Evolutionary conservation across 805 yeast species (phyloP), one percentile per base, ranked within the genome.

Genomic region (Yarrowia sp.): DNA sequence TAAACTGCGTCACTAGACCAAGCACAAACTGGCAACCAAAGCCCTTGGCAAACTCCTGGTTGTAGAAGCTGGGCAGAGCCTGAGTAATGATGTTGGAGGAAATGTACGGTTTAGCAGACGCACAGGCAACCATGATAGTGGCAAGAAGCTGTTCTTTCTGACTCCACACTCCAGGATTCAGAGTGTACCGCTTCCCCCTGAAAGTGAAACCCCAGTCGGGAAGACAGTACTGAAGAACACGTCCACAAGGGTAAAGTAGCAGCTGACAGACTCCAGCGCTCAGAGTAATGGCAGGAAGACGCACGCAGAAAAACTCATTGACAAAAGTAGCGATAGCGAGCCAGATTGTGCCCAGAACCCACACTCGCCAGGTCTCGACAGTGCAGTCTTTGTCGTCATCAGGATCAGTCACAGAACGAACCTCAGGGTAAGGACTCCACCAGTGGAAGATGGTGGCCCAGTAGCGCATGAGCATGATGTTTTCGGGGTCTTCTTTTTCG

Each of bases 131-230:
- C 32, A 72, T 68, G 19, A 75, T 64, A 0, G 90, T 83, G 1
- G 87, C 77, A 66, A 87, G 78, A n/a, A n/a, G n/a, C n/a, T n/a
- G n/a, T n/a, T n/a, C n/a, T n/a, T n/a, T n/a, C n/a, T n/a, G n/a
- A n/a, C 85, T 85, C 84, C 72, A 86, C 90, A 70, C 86, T 90
- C 70, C 86, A 86, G 87, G 87, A 71, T 84, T 84, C 64, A 85
- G 72, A 8, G 79, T 77, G 68, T 74, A 73, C 71, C 79, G 75
- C 35, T 70, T 74, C 61, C 84, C 80, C 44, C 71, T 68, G 65
- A 79, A 63, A 4, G 71, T 75, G 68, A 81, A 71, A 8, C 79
- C 77, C 73, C 74, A 76, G 62, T 79, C 80, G 14, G 59, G 59
- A 52, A 52, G 59, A 35, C 17, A 22, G 12, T 52, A 36, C 44